Conservation (phyloP, 2,329 filamentous ascomycete species). For the Epichloe brachyelytri region DNA sequence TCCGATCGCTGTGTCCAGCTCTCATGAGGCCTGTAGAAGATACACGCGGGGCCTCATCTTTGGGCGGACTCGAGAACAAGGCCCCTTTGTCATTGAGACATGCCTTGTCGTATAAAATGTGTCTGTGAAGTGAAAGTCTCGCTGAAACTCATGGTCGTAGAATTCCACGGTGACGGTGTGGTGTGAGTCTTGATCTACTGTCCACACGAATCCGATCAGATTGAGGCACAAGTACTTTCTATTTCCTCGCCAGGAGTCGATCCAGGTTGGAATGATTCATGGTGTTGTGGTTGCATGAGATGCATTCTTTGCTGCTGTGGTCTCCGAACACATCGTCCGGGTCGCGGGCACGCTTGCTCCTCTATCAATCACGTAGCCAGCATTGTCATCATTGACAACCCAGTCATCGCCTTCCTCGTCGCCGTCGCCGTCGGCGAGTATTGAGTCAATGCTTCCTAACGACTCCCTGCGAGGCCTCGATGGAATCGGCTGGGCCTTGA, state of each 20-base stretch:
- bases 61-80: constrained; percentile 70
- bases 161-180: constrained; percentile 96
- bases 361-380: constrained; percentile 60
- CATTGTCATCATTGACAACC: constrained; percentile 88
- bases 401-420: constrained; percentile 63
- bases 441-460: constrained; percentile 67
- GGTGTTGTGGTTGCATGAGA: constrained; percentile 49
- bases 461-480: constrained; percentile 47
- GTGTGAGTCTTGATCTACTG: constrained; percentile 84
- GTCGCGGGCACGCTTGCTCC: constrained; percentile 35
- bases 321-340: constrained; percentile 37
- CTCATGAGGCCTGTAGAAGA: constrained; percentile 97
- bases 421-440: constrained; percentile 51
- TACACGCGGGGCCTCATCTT: constrained; percentile 52
- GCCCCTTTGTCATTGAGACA: constrained; percentile 78
- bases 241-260: constrained; percentile 91
- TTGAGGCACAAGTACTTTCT: constrained; percentile 89
- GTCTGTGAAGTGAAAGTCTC: constrained; percentile 96
- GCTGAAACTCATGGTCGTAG: constrained; percentile 83
- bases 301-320: constrained; percentile 36
- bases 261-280: constrained; percentile 82
- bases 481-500: constrained; percentile 33
- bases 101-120: constrained; percentile 94
- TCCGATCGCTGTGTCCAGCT: constrained; percentile 87
- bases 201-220: constrained; percentile 90